phyloP scores from a whole-genome alignment of 148 eudicot genomes.

The Bassia scoparia region DNA sequence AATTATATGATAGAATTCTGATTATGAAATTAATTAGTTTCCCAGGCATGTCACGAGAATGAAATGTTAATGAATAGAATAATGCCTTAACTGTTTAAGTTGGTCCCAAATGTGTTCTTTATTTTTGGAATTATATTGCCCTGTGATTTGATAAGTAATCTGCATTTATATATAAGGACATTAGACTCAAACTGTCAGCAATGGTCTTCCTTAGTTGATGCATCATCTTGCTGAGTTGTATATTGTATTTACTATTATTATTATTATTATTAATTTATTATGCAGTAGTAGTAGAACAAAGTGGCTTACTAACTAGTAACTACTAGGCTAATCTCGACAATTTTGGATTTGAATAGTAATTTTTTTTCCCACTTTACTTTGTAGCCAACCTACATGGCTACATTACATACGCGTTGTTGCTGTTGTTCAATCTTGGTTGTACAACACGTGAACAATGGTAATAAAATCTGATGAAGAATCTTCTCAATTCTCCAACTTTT shows the following conservation, averaged over 20 bases:
- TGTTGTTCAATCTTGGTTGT: conserved; percentile 23
- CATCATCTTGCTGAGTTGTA: conserved; percentile 21
- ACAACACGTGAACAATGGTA: conserved; percentile 35
- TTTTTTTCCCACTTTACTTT: neutral
- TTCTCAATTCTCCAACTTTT: conserved; percentile 35
- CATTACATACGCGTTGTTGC: conserved; percentile 18
- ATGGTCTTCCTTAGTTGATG: conserved; percentile 20
- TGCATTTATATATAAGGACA: neutral
- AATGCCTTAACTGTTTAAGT: conserved; percentile 10
- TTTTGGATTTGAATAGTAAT: conserved; percentile 13
- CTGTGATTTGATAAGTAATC: conserved; percentile 19
- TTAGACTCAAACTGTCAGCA: conserved; percentile 20
- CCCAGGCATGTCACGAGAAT: conserved; percentile 32
- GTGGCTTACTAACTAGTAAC: neutral
- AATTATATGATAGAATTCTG: neutral
- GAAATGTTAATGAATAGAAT: conserved; percentile 20
- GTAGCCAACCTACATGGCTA: conserved; percentile 13
- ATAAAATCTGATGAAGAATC: conserved; percentile 34
- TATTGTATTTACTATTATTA: neutral
- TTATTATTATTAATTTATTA: neutral
- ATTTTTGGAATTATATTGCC: conserved; percentile 22
- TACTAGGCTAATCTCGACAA: conserved; percentile 14
- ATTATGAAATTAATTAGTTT: conserved; percentile 17
- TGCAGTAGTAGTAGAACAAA: too few relatives aligned
- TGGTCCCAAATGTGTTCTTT: conserved; percentile 24